These are phyloP conservation scores for Backusella macrospora DNA, from an alignment of 192 early-diverging fungal genomes.

Conservation along the genomic window DNA sequence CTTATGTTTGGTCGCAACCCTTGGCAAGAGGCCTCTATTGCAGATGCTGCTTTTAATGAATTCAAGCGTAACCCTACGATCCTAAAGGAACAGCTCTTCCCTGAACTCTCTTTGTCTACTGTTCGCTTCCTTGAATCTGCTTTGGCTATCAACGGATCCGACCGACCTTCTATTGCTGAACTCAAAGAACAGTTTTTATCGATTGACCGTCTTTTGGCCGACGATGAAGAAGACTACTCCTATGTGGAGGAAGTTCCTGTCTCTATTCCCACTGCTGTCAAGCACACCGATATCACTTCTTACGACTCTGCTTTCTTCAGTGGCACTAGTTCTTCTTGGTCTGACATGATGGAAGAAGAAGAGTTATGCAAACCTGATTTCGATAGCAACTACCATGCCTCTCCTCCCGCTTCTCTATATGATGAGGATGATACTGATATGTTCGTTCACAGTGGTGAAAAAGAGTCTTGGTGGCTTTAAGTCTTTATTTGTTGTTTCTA, in stretches of 20 bases:
- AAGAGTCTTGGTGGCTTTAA: conserved; percentile 45
- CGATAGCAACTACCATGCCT: background rate
- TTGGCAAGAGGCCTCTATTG: conserved; percentile 62
- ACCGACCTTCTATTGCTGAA: conserved; percentile 44
- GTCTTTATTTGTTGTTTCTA: conserved; percentile 6
- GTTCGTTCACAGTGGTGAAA: conserved; percentile 41
- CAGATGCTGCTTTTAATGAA: conserved; percentile 55
- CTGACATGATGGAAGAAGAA: conserved; percentile 45
- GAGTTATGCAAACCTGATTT: conserved; percentile 1
- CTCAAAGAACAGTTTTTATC: conserved; percentile 31
- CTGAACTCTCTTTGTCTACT: conserved; percentile 43
- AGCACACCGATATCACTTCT: conserved; percentile 6
- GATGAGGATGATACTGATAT: conserved; percentile 38
- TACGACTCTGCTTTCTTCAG: conserved; percentile 44
- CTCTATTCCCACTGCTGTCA: conserved; percentile 31
- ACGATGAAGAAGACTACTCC: conserved; percentile 20
- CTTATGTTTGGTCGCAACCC: conserved; percentile 82
- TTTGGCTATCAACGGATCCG: conserved; percentile 48
- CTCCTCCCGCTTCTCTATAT: conserved; percentile 14
- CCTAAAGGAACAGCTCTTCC: conserved; percentile 56
- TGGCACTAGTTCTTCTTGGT: conserved; percentile 29
- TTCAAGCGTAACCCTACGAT: conserved; percentile 52
- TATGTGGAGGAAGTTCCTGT: conserved; percentile 17
- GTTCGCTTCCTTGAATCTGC: conserved; percentile 48
- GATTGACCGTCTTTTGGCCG: conserved; percentile 20